Evolutionary conservation across 2,329 filamentous ascomycete species (phyloP).

Genomic region (Alternaria infectoria): DNA sequence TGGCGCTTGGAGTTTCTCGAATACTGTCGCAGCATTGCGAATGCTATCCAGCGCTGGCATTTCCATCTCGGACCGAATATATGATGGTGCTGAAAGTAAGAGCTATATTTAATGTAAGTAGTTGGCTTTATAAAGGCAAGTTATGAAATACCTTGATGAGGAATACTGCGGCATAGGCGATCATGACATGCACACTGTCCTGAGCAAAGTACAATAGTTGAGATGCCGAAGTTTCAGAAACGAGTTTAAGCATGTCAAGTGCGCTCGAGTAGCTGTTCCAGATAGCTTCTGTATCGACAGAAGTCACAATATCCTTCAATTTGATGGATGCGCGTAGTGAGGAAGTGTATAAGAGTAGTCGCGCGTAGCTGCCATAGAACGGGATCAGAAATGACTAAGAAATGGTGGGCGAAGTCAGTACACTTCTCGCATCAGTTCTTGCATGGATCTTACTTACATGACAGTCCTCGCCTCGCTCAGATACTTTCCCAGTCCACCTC

Average conservation of each 20-base stretch:
- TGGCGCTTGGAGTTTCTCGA: not conserved
- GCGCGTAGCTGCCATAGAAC: slow-evolving; percentile 14
- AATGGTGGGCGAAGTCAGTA: not conserved
- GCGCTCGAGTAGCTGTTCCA: slow-evolving; percentile 15
- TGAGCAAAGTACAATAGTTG: slow-evolving; percentile 15
- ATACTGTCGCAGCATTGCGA: not conserved
- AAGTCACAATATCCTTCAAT: slow-evolving; percentile 4
- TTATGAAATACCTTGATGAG: slow-evolving; percentile 12
- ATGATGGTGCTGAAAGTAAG: not conserved
- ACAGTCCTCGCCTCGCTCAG: slow-evolving; percentile 1
- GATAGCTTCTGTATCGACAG: slow-evolving; percentile 15
- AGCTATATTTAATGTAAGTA: not conserved
- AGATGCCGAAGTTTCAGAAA: not conserved
- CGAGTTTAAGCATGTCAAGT: slow-evolving; percentile 9
- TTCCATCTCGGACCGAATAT: slow-evolving; percentile 5
- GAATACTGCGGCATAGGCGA: slow-evolving; percentile 17
- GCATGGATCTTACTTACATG: not conserved
- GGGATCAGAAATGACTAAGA: slow-evolving; percentile 7
- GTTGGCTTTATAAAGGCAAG: not conserved
- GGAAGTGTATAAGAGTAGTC: slow-evolving; percentile 11
- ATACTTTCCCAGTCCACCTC: not conserved
- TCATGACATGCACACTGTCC: slow-evolving; percentile 16
- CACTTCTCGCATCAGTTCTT: not conserved
- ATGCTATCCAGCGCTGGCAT: not conserved
- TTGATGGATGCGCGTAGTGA: slow-evolving; percentile 5